phyloP scores from a whole-genome alignment of 2,329 filamentous ascomycete genomes.

The Fusarium floridanum region DNA sequence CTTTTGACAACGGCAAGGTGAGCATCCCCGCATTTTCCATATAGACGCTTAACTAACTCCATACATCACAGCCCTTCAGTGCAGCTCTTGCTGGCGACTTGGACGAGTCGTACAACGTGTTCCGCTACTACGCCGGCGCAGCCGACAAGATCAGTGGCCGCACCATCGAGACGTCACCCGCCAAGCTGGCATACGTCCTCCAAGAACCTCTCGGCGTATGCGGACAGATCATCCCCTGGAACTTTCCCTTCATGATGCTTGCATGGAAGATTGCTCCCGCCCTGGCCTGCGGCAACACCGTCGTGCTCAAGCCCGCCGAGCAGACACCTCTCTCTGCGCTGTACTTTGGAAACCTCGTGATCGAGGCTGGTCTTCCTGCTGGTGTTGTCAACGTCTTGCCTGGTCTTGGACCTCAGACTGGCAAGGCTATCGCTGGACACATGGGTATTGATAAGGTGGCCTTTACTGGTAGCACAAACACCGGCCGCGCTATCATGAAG shows the following conservation, averaged over 20 bases:
- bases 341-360: constrained; percentile 72
- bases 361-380: constrained; percentile 78
- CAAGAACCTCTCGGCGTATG: constrained; percentile 78
- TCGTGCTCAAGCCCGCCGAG: constrained; percentile 71
- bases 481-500: constrained; percentile 77
- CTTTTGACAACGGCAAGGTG: constrained; percentile 44
- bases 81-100: constrained; percentile 70
- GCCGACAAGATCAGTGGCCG: constrained; percentile 78
- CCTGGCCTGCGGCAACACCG: constrained; percentile 69
- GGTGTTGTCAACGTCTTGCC: constrained; percentile 80
- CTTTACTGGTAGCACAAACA: constrained; percentile 77
- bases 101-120: constrained; percentile 53
- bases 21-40: accelerated
- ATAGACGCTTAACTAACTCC: not conserved
- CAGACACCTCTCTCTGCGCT: constrained; percentile 70
- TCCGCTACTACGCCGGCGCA: constrained; percentile 77
- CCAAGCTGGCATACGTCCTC: constrained; percentile 76
- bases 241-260: constrained; percentile 59
- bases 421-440: constrained; percentile 73
- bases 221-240: constrained; percentile 73
- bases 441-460: constrained; percentile 76
- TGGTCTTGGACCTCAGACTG: constrained; percentile 72
- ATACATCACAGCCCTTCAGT: constrained; percentile 29
- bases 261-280: constrained; percentile 78
- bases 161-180: constrained; percentile 73